A percentile compares a stretch with the other conserved stretches of the same genome.
These are phyloP conservation scores for Gastrodia elata DNA, from an alignment of 106 monocot genomes.

Conservation along the genomic window DNA sequence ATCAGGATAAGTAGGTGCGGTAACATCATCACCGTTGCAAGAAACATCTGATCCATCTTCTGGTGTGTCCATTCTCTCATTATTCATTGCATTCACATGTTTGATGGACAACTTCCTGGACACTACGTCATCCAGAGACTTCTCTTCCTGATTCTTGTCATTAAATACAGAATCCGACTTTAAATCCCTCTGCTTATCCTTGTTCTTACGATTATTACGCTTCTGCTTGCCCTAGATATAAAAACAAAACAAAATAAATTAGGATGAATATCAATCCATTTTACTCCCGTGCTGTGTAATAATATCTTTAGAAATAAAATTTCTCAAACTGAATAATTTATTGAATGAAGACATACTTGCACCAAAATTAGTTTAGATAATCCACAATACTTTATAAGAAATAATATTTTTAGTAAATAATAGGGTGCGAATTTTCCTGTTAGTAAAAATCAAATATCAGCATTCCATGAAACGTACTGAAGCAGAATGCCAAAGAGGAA, in stretches of 20 bases:
- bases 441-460: neutral
- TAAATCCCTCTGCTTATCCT: slow-evolving; percentile 67
- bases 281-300: neutral
- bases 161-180: slow-evolving; percentile 28
- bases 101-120: slow-evolving; percentile 27
- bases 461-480: neutral
- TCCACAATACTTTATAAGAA: neutral
- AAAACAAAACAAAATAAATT: neutral
- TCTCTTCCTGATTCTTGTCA: slow-evolving; percentile 22
- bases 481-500: neutral
- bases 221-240: slow-evolving; percentile 50
- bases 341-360: neutral
- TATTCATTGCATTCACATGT: neutral
- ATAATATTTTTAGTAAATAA: neutral
- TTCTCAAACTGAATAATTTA: neutral
- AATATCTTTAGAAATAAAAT: neutral
- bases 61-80: slow-evolving; percentile 27
- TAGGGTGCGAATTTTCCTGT: neutral
- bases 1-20: slow-evolving; percentile 42
- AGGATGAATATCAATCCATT: neutral
- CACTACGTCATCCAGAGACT: slow-evolving; percentile 21
- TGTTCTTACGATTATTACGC: slow-evolving; percentile 53
- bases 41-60: slow-evolving; percentile 62
- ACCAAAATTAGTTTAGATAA: neutral
- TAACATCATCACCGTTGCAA: slow-evolving; percentile 44